Base-by-base conservation (phyloP, 805 yeast species). In the Lipomyces mesembrius region DNA sequence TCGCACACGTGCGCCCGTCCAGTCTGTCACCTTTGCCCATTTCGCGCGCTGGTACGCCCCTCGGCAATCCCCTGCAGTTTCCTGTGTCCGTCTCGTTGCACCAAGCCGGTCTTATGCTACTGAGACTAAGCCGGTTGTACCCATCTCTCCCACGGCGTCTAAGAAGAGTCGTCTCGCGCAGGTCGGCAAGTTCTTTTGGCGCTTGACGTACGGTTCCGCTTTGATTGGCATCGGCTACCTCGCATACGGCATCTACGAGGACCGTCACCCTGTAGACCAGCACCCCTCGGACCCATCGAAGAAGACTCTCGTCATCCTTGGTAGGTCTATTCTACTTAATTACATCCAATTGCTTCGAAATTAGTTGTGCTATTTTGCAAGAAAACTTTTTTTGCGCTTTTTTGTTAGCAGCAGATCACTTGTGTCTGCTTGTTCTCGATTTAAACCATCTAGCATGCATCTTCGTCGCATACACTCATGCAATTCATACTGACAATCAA, bases 271-370 rank as follows among this genome's bases (percentile, higher is more conserved):
- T n/a, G 74, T 73, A 14, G 75, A 69, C 34, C 81, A 81, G 67
- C 74, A 76, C 62, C 78, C 79, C 25, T 78, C 79, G 20, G 91
- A 90, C 65, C 85, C 85, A 65, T 79, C 83, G 75, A 88, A 86
- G 83, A 88, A 88, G 79, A 87, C 89, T n/a, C 80, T 88, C 74
- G 95, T 94, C 62, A 88, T 80, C 39, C 77, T 80, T 84, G 79
- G 85, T 86, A 75, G 27, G 65, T 37, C 12, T 37, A 37, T 12
- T 37, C 3, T 37, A 9, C 17, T 7, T 35, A 14, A 6, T 57
- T 22, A 25, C 8, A 43, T 43, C 14, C 49, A 43, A 43, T 43
- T n/a, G 49, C 49, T 43, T 43, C 7, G 49, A 12, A 2, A 8
- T 55, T 39, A 12, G 55, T 52, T 52, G 17, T 12, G 55, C 29